Base-by-base conservation (phyloP, 2,329 filamentous ascomycete species). In the Shiraia sp. region DNA sequence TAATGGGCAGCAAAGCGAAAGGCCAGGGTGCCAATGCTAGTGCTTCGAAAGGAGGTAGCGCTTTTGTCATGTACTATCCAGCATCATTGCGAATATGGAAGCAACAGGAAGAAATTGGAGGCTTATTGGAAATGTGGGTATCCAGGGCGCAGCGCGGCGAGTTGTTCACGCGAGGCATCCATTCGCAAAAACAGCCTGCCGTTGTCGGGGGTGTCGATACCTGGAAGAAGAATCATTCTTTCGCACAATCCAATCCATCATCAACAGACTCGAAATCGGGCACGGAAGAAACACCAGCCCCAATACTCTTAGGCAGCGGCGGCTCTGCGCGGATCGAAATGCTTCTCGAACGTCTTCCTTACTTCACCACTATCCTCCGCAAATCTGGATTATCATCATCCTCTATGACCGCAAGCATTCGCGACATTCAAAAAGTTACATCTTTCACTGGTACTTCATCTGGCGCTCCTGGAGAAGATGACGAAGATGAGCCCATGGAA, bases 61-160 rank as follows among this genome's bases (percentile, higher is more conserved):
- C 87, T 0, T 86, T 85, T 72, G 91, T 88, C 61, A 96, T 99
- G 88, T 95, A 91, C 55, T 99, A 93, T 61, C 93, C 93, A 0
- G 84, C 84, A 0, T 90, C 87, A 40, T 73, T 95, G 29, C 90
- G 90, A 55, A 70, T 96, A 9, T 96, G 91, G 90, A 80, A 86
- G 45, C 80, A 83, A 40, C 86, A 82, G 49, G 91, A 97, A 63
- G 91, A 96, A 64, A 78, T 92, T 5, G 86, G 89, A 47, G 83
- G 81, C 0, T 67, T 89, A 1, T 73, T 95, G 1, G 86, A 90
- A 42, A 61, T 85, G 42, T 88, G 87, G 78, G 81, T 84, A 1
- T 75, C 78, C 0, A 79, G 78, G 35, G 71, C 85, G 14, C 77
- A 77, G 63, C 70, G 61, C 51, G 65, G 70, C 41, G 48, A 70